Evolutionary conservation across 2,329 filamentous ascomycete species (phyloP), one percentile per base, ranked within the genome.

Genomic region (Calonectria pauciramosa): DNA sequence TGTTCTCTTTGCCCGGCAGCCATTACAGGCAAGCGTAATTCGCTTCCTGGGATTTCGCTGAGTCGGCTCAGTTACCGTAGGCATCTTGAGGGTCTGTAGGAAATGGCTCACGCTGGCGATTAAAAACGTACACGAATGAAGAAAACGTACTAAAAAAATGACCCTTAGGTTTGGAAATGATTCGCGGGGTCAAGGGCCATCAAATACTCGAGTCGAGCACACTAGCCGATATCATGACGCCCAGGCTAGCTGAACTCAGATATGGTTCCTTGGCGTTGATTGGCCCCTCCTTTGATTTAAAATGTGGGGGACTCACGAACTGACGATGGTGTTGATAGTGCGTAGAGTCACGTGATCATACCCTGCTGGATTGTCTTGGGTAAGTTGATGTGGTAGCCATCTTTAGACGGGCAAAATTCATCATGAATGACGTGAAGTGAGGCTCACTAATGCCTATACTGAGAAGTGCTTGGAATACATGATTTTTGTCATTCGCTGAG

Each of bases 1-100:
- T 49, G 65, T 75, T 10, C 74, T 36, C 32, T 75, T 75, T 11
- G 56, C 56, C 5, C 74, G 68, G 16, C 74, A 75, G 16, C 60
- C 68, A 66, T 75, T 75, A 30, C 74, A 75, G 16, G 74, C 74
- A 3, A 75, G 64, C 26, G 71, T 75, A 13, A 75, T 47, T 41
- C 73, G 60, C 38, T 64, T 70, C 44, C 75, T 41, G 7, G 56
- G 54, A 6, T 63, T 64, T 8, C 44, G 63, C 60, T 34, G 60
- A n/a, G 16, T 36, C 9, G 52, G 54, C n/a, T 71, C 68, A 14
- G 10, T 71, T 4, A 41, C 18, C 10, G 68, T 32, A 6, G 68
- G 32, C 68, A 70, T 70, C n/a, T 41, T 28, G 56, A 26, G 9
- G 16, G 26, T 8, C 36, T 2, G 56, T 20, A 18, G 16, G 7